phyloP scores from a whole-genome alignment of 2,329 filamentous ascomycete genomes.

The Nakataea oryzae region DNA sequence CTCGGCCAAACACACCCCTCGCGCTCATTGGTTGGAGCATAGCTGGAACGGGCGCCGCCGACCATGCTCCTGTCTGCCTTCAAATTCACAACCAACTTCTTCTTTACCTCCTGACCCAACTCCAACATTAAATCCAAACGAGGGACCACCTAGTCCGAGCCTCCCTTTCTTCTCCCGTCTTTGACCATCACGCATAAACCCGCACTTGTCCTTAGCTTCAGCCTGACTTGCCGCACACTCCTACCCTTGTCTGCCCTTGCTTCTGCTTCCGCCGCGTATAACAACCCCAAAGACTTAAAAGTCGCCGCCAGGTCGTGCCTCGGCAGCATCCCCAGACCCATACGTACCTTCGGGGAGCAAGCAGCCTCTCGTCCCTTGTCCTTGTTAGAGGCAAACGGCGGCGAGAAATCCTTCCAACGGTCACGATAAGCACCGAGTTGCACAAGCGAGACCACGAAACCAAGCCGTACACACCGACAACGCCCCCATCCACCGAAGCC shows the following conservation, averaged over 20 bases:
- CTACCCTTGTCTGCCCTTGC: neutral
- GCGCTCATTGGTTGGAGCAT: slow-evolving; percentile 29
- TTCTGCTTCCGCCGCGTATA: neutral
- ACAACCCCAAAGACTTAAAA: neutral
- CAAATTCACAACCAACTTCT: slow-evolving; percentile 29
- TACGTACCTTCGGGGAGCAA: neutral
- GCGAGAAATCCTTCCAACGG: neutral
- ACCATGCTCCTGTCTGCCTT: slow-evolving; percentile 31
- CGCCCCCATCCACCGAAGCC: neutral
- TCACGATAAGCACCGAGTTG: neutral
- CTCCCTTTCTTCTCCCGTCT: neutral
- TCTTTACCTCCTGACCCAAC: slow-evolving; percentile 9
- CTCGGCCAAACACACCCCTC: neutral
- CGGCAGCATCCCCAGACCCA: neutral
- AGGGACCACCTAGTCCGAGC: neutral
- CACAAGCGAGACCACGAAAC: slow-evolving; percentile 5
- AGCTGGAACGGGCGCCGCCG: slow-evolving; percentile 21
- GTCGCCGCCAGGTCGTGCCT: neutral
- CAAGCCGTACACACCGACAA: slow-evolving; percentile 1
- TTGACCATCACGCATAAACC: neutral
- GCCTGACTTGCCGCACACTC: neutral
- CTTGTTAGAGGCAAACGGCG: neutral
- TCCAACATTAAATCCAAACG: neutral
- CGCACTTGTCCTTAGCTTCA: neutral
- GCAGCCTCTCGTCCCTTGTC: neutral